Evolutionary conservation across 1,284 basidiomycete genomes (phyloP), one percentile per base, ranked within the genome.

Genomic region (Ganoderma lucidum): DNA sequence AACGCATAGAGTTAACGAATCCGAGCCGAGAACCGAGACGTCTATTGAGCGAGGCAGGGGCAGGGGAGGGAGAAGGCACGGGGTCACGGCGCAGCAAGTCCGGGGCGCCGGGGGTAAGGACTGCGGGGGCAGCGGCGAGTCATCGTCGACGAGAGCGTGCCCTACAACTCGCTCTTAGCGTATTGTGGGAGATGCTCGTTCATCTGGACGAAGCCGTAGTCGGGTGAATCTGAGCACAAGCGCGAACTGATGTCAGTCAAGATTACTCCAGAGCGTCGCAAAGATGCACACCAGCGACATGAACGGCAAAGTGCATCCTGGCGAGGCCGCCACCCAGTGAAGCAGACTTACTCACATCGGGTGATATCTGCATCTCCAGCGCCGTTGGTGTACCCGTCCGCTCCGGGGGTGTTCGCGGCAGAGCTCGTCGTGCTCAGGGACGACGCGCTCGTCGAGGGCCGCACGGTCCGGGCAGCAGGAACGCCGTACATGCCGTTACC

Each of bases 341-440:
- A 69, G 71, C 65, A 73, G 73, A 71, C 74, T 75, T 72, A 92
- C 92, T 91, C 83, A 94, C 93, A 93, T 81, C 92, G 87, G 77
- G 88, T 91, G 78, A 93, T 91, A 80, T 91, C 91, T 70, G 90
- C 79, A 41, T 76, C 75, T 30, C 72, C 74, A 42, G 69, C 70
- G 48, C 88, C 76, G 88, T 89, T 68, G 56, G 85, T 84, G 73
- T 85, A 87, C 68, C 88, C 87, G 74, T 87, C 87, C 62, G 88
- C 88, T 62, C 86, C 85, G 23, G 75, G 78, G 64, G 88, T 80
- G 74, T 83, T 87, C 68, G 87, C 83, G 48, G 93, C 93, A n/a
- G 93, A 93, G 48, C 92, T 94, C 76, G 91, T 91, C 61, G 93
- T 92, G 80, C 93, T 90, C 64, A 90, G 88, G 56, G 90, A 92